phyloP scores from a whole-genome alignment of 169 alveolate species.

The Cytauxzoon felis region DNA sequence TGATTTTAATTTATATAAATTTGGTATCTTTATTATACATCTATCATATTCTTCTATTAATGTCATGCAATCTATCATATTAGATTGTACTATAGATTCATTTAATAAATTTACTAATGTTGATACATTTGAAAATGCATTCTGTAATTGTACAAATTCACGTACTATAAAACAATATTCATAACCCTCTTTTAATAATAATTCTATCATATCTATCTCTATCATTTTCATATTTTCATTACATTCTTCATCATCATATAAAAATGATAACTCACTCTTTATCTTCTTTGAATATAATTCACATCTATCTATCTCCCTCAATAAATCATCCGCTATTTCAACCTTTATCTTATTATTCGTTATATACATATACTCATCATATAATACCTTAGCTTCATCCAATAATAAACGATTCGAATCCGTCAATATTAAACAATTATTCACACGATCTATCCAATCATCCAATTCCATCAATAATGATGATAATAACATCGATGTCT shows the following conservation, averaged over 20 bases:
- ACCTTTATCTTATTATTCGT: slow-evolving; percentile 31
- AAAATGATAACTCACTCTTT: slow-evolving; percentile 5
- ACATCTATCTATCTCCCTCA: slow-evolving; percentile 25
- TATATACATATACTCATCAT: slow-evolving; percentile 30
- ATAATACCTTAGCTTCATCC: slow-evolving; percentile 35
- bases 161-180: slow-evolving; percentile 19
- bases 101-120: slow-evolving; percentile 36
- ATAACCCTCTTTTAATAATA: slow-evolving; percentile 24
- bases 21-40: slow-evolving; percentile 28
- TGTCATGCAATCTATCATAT: slow-evolving; percentile 23
- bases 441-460: slow-evolving; percentile 30
- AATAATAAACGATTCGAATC: slow-evolving; percentile 17
- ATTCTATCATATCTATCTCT: slow-evolving; percentile 29
- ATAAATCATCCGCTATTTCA: slow-evolving; percentile 20
- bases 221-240: slow-evolving; percentile 21
- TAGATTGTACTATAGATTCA: slow-evolving; percentile 30
- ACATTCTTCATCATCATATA: slow-evolving; percentile 18
- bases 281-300: slow-evolving; percentile 33
- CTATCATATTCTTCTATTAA: slow-evolving; percentile 23
- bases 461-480: too few species aligned
- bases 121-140: slow-evolving; percentile 21
- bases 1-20: slow-evolving; percentile 24
- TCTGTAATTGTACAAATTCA: slow-evolving; percentile 35
- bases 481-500: slow-evolving; percentile 7
- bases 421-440: background rate